Conservation (phyloP, 2,329 filamentous ascomycete species). For the Fusarium sp. region DNA sequence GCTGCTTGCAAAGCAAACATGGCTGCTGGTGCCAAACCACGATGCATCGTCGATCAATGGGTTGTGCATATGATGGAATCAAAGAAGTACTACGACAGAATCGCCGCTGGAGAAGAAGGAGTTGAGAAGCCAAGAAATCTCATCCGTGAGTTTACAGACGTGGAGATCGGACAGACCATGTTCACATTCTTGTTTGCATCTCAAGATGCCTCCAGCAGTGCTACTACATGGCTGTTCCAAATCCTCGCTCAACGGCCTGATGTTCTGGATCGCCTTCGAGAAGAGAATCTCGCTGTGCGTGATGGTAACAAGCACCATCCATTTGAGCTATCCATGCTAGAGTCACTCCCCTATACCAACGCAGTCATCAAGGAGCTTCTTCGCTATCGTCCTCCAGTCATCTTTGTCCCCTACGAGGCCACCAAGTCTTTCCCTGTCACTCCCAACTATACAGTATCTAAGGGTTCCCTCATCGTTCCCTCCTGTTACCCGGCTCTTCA, state of each 20-base stretch:
- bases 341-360: slow-evolving; percentile 62
- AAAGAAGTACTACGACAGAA: slow-evolving; percentile 70
- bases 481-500: slow-evolving; percentile 64
- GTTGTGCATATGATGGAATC: slow-evolving; percentile 79
- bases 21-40: slow-evolving; percentile 73
- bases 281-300: slow-evolving; percentile 59
- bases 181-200: slow-evolving; percentile 66
- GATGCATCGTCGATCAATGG: slow-evolving; percentile 84
- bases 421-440: slow-evolving; percentile 61
- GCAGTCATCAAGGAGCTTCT: slow-evolving; percentile 66
- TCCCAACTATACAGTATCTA: slow-evolving; percentile 59
- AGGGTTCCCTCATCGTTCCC: slow-evolving; percentile 61
- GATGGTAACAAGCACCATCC: slow-evolving; percentile 54
- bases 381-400: slow-evolving; percentile 63
- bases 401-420: slow-evolving; percentile 64
- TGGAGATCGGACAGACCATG: slow-evolving; percentile 61
- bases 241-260: slow-evolving; percentile 62
- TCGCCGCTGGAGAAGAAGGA: slow-evolving; percentile 65
- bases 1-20: slow-evolving; percentile 78
- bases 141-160: slow-evolving; percentile 61
- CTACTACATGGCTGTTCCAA: slow-evolving; percentile 65
- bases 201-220: slow-evolving; percentile 64
- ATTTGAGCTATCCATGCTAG: slow-evolving; percentile 59
- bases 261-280: slow-evolving; percentile 56
- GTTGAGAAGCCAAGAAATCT: slow-evolving; percentile 58